Evolutionary conservation across 805 yeast genomes (phyloP).

Genomic region (Priceomyces fermenticarens): DNA sequence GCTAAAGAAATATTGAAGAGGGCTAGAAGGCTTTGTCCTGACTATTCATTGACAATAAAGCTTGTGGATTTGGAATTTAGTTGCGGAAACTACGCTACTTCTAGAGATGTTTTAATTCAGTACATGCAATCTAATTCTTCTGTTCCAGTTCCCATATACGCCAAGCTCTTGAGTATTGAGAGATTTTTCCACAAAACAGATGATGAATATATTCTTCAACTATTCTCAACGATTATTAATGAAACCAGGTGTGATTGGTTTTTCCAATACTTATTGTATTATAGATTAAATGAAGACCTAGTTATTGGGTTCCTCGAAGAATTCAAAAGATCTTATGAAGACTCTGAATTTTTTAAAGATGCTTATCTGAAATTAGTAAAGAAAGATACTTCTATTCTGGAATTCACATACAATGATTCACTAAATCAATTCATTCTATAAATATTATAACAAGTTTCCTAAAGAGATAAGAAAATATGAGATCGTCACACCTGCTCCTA

Average conservation of each 20-base stretch:
- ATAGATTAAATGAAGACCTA: constrained; percentile 14
- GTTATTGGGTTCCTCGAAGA: constrained; percentile 21
- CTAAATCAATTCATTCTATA: neutral
- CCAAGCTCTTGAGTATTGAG: constrained; percentile 44
- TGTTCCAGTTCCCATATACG: constrained; percentile 34
- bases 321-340: constrained; percentile 12
- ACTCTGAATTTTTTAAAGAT: constrained; percentile 4
- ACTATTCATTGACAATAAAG: constrained; percentile 32
- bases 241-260: constrained; percentile 33
- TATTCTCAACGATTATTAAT: constrained; percentile 27
- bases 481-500: constrained; percentile 22
- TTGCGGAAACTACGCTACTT: constrained; percentile 32
- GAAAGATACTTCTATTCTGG: neutral
- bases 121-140: constrained; percentile 21
- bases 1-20: constrained; percentile 40
- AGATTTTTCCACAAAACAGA: constrained; percentile 23
- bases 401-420: neutral
- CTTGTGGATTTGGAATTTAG: constrained; percentile 44
- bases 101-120: constrained; percentile 30
- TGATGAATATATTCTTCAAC: constrained; percentile 20
- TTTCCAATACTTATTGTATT: constrained; percentile 30
- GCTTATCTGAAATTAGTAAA: neutral
- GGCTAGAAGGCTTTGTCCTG: constrained; percentile 27
- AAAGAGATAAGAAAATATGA: constrained; percentile 20
- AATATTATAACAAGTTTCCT: constrained; percentile 14